phyloP scores from a whole-genome alignment of 768 basidiomycete species.

The Leccinum rimulosum region DNA sequence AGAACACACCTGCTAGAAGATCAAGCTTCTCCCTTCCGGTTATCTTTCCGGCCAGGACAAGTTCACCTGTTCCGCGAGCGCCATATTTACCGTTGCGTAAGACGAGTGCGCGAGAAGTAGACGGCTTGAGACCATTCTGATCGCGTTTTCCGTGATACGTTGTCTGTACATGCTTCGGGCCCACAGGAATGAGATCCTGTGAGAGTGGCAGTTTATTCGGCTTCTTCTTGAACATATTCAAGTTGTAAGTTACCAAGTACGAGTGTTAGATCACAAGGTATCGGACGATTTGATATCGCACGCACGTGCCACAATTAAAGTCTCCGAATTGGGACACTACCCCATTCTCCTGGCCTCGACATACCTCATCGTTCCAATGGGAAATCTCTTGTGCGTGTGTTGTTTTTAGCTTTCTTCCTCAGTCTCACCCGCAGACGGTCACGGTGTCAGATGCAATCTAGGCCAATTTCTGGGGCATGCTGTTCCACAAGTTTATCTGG shows the following conservation, averaged over 20 bases:
- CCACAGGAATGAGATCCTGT: slow-evolving; percentile 50
- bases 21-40: slow-evolving; percentile 80
- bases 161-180: slow-evolving; percentile 49
- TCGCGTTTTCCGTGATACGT: slow-evolving; percentile 40
- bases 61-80: slow-evolving; percentile 65
- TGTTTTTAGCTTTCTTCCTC: background rate
- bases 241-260: too few species aligned
- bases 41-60: slow-evolving; percentile 55
- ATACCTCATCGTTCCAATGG: too few species aligned
- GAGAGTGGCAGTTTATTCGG: slow-evolving; percentile 20
- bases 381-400: slow-evolving; percentile 53
- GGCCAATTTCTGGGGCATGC: slow-evolving; percentile 76
- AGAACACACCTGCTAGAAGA: slow-evolving; percentile 61
- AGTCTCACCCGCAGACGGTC: background rate
- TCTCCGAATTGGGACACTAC: too few species aligned
- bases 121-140: slow-evolving; percentile 52
- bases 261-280: too few species aligned
- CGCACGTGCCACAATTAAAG: too few species aligned
- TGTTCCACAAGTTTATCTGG: slow-evolving; percentile 96
- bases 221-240: slow-evolving; percentile 34
- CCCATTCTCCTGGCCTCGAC: too few species aligned
- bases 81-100: slow-evolving; percentile 76
- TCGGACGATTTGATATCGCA: too few species aligned
- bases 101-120: slow-evolving; percentile 70
- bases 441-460: slow-evolving; percentile 62